Percentiles rank a stretch among this genome's conserved stretches.
Evolutionary conservation across 768 basidiomycete genomes (phyloP).

Genomic region (Termitomyces sp.): DNA sequence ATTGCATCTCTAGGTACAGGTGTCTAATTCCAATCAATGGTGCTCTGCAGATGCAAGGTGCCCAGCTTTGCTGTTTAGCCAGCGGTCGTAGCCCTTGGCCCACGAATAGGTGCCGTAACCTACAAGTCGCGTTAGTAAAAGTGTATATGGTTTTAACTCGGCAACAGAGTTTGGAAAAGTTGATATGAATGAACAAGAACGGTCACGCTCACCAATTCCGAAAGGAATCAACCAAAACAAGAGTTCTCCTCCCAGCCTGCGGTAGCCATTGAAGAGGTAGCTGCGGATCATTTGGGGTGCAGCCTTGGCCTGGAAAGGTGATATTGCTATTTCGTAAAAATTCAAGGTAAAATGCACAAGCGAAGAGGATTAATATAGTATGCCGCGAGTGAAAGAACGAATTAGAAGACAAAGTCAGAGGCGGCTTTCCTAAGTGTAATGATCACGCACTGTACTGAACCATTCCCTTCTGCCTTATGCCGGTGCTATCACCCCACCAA

Average conservation of each 20-base stretch:
- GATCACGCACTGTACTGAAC: slow-evolving; percentile 73
- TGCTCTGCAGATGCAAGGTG: slow-evolving; percentile 44
- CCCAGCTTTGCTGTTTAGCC: slow-evolving; percentile 79
- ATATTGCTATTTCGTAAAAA: slow-evolving; percentile 54
- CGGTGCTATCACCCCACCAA: slow-evolving; percentile 86
- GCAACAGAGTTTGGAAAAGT: neutral
- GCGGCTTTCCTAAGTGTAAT: neutral
- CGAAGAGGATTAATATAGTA: neutral
- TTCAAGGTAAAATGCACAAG: neutral
- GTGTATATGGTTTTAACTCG: neutral
- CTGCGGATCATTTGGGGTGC: slow-evolving; percentile 65
- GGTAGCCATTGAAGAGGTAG: slow-evolving; percentile 88
- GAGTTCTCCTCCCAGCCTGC: slow-evolving; percentile 66
- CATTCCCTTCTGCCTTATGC: slow-evolving; percentile 69
- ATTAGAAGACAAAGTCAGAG: neutral
- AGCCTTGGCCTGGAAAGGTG: slow-evolving; percentile 78
- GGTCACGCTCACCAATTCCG: slow-evolving; percentile 57
- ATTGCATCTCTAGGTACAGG: slow-evolving; percentile 3
- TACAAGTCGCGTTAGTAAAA: slow-evolving; percentile 22
- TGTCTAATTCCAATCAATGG: neutral
- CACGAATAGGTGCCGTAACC: slow-evolving; percentile 79
- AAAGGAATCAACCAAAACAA: slow-evolving; percentile 81
- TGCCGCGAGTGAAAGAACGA: neutral
- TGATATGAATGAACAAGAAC: neutral
- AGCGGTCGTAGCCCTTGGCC: slow-evolving; percentile 67